Evolutionary conservation across 139 green algal genomes (phyloP).

Genomic region (Chlorella sp.): DNA sequence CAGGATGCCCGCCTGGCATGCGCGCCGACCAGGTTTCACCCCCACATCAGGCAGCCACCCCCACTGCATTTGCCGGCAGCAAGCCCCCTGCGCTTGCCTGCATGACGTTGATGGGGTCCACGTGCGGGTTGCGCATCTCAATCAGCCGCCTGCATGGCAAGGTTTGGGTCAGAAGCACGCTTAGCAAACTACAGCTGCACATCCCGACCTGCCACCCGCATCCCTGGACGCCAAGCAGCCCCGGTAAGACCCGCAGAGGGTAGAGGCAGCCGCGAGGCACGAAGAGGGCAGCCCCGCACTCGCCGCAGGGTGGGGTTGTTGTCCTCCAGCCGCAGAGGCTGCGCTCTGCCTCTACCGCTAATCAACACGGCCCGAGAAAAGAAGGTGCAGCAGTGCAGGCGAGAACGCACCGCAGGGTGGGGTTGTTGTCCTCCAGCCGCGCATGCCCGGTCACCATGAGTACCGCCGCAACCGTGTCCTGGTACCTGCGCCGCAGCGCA

Average conservation of each 20-base stretch:
- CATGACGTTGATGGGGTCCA: slow-evolving; percentile 92
- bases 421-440: slow-evolving; percentile 78
- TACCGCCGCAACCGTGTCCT: slow-evolving; percentile 52
- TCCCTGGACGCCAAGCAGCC: too few relatives aligned
- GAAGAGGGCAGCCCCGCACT: neutral
- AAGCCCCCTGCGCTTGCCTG: slow-evolving; percentile 49
- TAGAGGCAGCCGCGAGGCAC: neutral
- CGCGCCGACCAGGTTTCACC: too few relatives aligned
- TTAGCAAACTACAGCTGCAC: too few relatives aligned
- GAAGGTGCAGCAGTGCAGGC: neutral
- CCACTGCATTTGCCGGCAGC: too few relatives aligned
- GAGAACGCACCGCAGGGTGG: slow-evolving; percentile 7
- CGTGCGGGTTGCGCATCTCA: slow-evolving; percentile 88
- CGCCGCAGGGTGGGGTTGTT: slow-evolving; percentile 65
- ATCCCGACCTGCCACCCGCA: too few relatives aligned
- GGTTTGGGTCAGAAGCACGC: too few relatives aligned
- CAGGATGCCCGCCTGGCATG: too few relatives aligned
- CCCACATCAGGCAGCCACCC: too few relatives aligned
- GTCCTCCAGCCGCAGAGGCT: slow-evolving; percentile 58
- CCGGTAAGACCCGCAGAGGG: too few relatives aligned
- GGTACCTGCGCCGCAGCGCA: slow-evolving; percentile 64
- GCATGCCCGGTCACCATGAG: slow-evolving; percentile 75
- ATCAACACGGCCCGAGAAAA: too few relatives aligned
- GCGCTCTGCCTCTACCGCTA: too few relatives aligned
- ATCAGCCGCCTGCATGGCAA: slow-evolving; percentile 78